phyloP scores from a whole-genome alignment of 352 stramenopile species.

The Aphanomyces euteiches region DNA sequence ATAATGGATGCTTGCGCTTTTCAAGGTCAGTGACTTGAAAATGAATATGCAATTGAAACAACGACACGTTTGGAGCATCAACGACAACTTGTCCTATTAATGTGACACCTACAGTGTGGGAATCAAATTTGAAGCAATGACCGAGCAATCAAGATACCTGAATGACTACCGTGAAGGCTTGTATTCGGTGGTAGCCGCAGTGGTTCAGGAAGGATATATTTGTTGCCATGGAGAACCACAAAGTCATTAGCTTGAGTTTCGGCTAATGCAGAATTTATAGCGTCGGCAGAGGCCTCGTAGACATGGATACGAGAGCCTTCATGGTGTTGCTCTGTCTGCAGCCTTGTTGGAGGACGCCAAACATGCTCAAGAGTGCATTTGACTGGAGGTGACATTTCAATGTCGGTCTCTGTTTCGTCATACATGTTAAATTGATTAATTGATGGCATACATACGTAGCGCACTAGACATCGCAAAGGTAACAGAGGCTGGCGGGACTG shows the following conservation, averaged over 20 bases:
- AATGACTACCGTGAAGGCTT: background rate
- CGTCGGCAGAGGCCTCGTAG: background rate
- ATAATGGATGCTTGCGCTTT: background rate
- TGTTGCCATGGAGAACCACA: background rate
- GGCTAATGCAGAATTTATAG: background rate
- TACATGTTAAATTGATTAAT: background rate
- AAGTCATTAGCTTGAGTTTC: background rate
- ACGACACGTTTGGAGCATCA: background rate
- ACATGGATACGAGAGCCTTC: background rate
- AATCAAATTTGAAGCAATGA: background rate
- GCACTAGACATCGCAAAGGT: background rate
- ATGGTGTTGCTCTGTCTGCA: background rate
- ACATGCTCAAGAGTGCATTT: conserved; percentile 9
- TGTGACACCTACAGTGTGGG: background rate
- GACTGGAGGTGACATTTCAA: background rate
- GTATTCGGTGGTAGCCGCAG: background rate
- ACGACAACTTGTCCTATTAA: conserved; percentile 5
- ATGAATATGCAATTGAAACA: conserved; percentile 6
- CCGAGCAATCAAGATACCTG: background rate
- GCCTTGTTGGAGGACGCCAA: background rate
- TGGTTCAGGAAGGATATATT: background rate
- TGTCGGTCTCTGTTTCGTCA: background rate
- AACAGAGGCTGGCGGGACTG: background rate
- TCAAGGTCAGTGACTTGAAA: background rate
- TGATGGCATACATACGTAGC: background rate